These are phyloP conservation scores for Microdochium paspali DNA, from an alignment of 2,329 filamentous ascomycete genomes.

Conservation along the genomic window DNA sequence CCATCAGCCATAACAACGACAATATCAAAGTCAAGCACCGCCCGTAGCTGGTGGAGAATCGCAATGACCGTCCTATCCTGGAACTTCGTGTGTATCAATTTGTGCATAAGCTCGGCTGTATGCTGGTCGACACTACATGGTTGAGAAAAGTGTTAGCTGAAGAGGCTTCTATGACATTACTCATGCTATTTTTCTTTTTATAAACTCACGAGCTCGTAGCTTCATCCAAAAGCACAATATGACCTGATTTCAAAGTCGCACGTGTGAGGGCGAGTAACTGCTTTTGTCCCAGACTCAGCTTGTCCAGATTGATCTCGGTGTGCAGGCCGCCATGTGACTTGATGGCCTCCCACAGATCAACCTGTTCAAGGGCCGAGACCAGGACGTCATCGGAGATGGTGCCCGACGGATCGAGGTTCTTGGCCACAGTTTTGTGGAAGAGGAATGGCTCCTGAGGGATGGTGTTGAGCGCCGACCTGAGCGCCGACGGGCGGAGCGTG, in stretches of 20 bases:
- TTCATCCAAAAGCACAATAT: background rate
- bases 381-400: background rate
- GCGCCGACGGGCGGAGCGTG: background rate
- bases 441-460: background rate
- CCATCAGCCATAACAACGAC: background rate
- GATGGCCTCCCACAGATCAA: constrained; percentile 8
- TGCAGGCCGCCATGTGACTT: constrained; percentile 7
- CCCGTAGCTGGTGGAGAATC: background rate
- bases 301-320: constrained; percentile 4
- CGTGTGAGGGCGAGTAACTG: constrained; percentile 16
- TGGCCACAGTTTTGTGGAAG: background rate
- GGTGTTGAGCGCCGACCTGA: background rate
- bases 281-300: constrained; percentile 11
- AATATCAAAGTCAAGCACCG: background rate
- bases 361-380: constrained; percentile 3
- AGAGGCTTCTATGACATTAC: background rate
- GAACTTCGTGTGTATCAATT: background rate
- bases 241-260: constrained; percentile 1
- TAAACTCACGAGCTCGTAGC: background rate
- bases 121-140: background rate
- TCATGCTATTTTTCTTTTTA: background rate
- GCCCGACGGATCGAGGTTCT: background rate
- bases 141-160: too few species aligned
- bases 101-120: background rate
- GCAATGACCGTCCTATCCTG: background rate